These are phyloP conservation scores for Dipteronia dyeriana DNA, from an alignment of 345 rosid genomes.

Conservation along the genomic window DNA sequence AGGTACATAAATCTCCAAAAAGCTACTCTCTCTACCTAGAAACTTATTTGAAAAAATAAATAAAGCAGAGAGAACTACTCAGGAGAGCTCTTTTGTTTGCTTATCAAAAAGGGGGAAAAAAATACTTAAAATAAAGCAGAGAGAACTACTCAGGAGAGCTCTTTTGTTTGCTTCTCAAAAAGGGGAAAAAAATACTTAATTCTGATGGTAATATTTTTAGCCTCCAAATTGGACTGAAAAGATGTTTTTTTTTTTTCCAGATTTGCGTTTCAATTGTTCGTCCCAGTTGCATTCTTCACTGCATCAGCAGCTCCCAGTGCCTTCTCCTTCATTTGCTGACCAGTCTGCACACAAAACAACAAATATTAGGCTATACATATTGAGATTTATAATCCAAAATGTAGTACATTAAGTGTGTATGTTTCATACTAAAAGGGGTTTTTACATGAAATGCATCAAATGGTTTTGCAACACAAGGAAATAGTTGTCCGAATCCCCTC, in stretches of 20 bases:
- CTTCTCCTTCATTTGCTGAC: slow-evolving; percentile 53
- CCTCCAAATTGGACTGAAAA: neutral
- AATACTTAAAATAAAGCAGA: too few species aligned
- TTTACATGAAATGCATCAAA: too few species aligned
- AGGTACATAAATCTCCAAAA: neutral
- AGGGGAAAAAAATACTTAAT: neutral
- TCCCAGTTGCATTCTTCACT: slow-evolving; percentile 57
- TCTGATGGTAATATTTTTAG: neutral
- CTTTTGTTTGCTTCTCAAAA: neutral
- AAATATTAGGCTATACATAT: neutral
- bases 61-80: too few species aligned
- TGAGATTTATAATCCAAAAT: neutral
- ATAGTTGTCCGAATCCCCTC: too few species aligned
- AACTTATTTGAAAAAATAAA: too few species aligned
- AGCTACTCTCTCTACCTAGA: neutral
- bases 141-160: too few species aligned
- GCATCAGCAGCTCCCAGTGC: slow-evolving; percentile 68
- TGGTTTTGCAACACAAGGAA: too few species aligned
- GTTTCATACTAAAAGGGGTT: too few species aligned
- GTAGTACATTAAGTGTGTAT: too few species aligned
- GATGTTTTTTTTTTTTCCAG: neutral
- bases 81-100: too few species aligned
- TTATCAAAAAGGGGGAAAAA: too few species aligned
- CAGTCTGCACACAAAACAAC: slow-evolving; percentile 38
- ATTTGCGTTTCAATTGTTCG: slow-evolving; percentile 44